A percentile compares a stretch with the other conserved stretches of the same genome.
Evolutionary conservation across 805 yeast genomes (phyloP).

Genomic region (Nakazawaea molendinolei): DNA sequence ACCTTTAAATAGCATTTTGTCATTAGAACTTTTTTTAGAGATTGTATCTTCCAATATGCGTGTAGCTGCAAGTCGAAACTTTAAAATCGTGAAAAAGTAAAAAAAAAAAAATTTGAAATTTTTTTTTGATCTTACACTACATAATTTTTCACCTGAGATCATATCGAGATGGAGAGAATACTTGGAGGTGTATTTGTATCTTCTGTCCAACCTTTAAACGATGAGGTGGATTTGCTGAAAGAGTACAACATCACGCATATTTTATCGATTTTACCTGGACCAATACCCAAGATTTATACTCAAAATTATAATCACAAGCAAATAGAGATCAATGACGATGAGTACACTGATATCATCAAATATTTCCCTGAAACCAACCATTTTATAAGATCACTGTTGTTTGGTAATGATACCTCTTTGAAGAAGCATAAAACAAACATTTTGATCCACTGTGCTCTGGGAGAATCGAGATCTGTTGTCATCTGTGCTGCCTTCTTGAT

Average conservation of each 20-base stretch:
- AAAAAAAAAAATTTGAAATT: slow-evolving; percentile 4
- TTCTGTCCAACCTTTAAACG: slow-evolving; percentile 57
- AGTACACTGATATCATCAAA: slow-evolving; percentile 56
- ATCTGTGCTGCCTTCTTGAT: slow-evolving; percentile 42
- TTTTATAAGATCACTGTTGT: slow-evolving; percentile 63
- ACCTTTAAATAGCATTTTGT: no score
- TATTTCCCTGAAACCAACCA: slow-evolving; percentile 53
- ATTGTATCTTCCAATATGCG: not conserved
- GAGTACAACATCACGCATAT: slow-evolving; percentile 62
- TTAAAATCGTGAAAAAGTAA: not conserved
- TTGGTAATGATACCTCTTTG: slow-evolving; percentile 27
- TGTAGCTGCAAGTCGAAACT: no score
- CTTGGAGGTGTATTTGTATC: slow-evolving; percentile 78
- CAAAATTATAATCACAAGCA: slow-evolving; percentile 46
- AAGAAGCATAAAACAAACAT: slow-evolving; percentile 35
- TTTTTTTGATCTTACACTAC: not conserved
- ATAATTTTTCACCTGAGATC: not conserved
- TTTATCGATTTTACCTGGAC: slow-evolving; percentile 62
- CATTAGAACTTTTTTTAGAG: not conserved
- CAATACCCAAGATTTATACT: slow-evolving; percentile 43
- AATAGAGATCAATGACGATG: slow-evolving; percentile 69
- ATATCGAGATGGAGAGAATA: slow-evolving; percentile 51
- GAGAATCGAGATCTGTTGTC: slow-evolving; percentile 42
- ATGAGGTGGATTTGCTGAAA: slow-evolving; percentile 41
- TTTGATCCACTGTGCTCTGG: slow-evolving; percentile 47